These are phyloP conservation scores for Aspergillus funiculosus DNA, from an alignment of 495 filamentous ascomycete species.

Conservation along the genomic window DNA sequence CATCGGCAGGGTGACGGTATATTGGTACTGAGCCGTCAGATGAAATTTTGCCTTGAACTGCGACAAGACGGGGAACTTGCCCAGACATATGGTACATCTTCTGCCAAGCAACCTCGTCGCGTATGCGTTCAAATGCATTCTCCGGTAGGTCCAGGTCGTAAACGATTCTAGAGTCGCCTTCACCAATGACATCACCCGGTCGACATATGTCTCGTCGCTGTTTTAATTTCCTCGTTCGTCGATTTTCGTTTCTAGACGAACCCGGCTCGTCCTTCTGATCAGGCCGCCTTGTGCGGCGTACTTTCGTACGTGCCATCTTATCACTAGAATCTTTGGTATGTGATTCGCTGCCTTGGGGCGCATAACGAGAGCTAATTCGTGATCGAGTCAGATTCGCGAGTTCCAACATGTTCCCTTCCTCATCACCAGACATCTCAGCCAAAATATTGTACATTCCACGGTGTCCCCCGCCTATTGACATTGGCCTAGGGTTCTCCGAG, in stretches of 20 bases:
- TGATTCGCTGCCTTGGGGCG: constrained; percentile 11
- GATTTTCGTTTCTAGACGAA: constrained; percentile 6
- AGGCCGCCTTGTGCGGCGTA: constrained; percentile 31
- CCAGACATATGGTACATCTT: constrained; percentile 90
- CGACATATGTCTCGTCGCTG: constrained; percentile 16
- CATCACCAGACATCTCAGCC: constrained; percentile 21
- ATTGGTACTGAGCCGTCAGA: constrained; percentile 77
- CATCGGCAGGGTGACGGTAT: constrained; percentile 90
- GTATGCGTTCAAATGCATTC: constrained; percentile 64
- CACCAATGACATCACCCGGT: constrained; percentile 49
- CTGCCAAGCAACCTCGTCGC: constrained; percentile 78
- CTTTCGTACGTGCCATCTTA: constrained; percentile 25
- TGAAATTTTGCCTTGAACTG: constrained; percentile 71
- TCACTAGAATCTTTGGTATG: constrained; percentile 7
- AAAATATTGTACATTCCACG: constrained; percentile 12
- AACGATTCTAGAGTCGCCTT: constrained; percentile 76
- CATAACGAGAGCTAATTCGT: constrained; percentile 12
- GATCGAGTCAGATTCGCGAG: constrained; percentile 18
- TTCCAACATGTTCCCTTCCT: constrained; percentile 19
- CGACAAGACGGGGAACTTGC: constrained; percentile 88
- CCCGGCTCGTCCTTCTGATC: constrained; percentile 24
- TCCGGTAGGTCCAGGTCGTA: constrained; percentile 54
- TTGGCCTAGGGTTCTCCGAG: neutral
- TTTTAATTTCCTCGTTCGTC: constrained; percentile 14
- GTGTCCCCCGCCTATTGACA: neutral